phyloP scores from a whole-genome alignment of 176 grass and related monocot genomes.

The Oryza officinalis region DNA sequence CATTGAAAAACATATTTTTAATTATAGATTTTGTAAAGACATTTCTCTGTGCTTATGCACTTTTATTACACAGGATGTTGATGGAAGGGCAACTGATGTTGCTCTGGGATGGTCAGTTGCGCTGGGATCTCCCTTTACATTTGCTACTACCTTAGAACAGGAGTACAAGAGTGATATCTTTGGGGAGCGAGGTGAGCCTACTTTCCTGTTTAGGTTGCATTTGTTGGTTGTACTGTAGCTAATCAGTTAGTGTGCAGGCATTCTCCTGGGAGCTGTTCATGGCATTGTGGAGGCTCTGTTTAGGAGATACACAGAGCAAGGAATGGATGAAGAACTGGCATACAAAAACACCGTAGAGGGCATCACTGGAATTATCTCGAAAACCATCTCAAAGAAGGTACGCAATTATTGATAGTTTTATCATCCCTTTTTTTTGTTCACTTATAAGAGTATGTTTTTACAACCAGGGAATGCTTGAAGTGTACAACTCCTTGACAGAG shows the following conservation, averaged over 20 bases:
- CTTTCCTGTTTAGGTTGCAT: background rate
- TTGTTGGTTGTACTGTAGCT: background rate
- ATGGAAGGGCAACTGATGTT: conserved; percentile 86
- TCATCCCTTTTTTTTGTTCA: background rate
- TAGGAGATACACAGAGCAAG: conserved; percentile 78
- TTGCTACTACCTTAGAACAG: conserved; percentile 71
- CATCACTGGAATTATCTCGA: conserved; percentile 80
- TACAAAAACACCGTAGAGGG: conserved; percentile 78
- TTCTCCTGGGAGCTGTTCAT: conserved; percentile 72
- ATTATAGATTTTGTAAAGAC: background rate
- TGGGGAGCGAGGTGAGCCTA: conserved; percentile 64
- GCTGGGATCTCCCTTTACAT: conserved; percentile 80
- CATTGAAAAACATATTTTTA: background rate
- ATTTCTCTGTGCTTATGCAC: background rate
- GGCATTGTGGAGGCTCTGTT: conserved; percentile 77
- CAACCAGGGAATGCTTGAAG: conserved; percentile 66
- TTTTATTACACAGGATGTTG: conserved; percentile 61
- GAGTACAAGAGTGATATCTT: conserved; percentile 90
- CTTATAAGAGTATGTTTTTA: background rate
- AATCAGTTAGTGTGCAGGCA: conserved; percentile 40
- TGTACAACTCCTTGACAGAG: conserved; percentile 65
- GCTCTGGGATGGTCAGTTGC: conserved; percentile 87
- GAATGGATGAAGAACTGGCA: conserved; percentile 66
- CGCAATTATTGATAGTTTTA: background rate
- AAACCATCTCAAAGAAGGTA: conserved; percentile 78